Conservation (phyloP, 257 asterid species). For the Cinchona pubescens region DNA sequence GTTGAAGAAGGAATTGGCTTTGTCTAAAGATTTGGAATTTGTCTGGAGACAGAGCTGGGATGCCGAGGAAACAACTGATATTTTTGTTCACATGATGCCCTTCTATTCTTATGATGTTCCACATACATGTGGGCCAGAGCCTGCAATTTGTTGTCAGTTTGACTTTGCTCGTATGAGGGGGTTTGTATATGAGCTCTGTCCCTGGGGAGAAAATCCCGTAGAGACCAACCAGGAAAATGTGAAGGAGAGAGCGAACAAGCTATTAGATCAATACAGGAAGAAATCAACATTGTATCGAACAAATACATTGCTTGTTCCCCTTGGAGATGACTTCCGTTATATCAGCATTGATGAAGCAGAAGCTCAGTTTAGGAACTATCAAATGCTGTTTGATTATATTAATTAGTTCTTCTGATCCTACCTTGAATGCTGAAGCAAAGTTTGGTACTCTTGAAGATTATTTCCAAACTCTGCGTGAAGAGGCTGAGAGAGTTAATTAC, state of each 20-base stretch:
- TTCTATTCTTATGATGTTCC: conserved; percentile 96
- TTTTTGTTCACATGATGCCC: conserved; percentile 99
- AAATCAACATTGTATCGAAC: conserved; percentile 92
- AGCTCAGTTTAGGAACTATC: conserved; percentile 97
- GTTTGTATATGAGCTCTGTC: conserved; percentile 81
- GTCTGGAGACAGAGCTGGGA: conserved; percentile 99
- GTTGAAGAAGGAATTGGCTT: conserved; percentile 86
- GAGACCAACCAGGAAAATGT: conserved; percentile 89
- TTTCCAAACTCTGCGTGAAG: conserved; percentile 72
- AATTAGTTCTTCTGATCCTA: conserved; percentile 82
- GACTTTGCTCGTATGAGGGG: conserved; percentile 96
- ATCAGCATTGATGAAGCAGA: conserved; percentile 94
- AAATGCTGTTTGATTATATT: conserved; percentile 78
- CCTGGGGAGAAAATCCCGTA: conserved; percentile 89
- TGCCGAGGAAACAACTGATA: conserved; percentile 89
- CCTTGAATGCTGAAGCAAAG: conserved; percentile 86
- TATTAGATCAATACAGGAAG: conserved; percentile 87
- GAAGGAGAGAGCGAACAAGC: conserved; percentile 74
- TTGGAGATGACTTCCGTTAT: conserved; percentile 98
- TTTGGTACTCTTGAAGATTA: conserved; percentile 95
- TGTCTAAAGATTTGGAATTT: conserved; percentile 74
- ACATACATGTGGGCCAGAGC: conserved; percentile 99
- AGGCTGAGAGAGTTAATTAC: conserved; percentile 80
- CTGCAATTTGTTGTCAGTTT: conserved; percentile 97
- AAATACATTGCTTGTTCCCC: conserved; percentile 94